Base-by-base conservation (phyloP, 2,329 filamentous ascomycete genomes). In the Colletotrichum liriopes region DNA sequence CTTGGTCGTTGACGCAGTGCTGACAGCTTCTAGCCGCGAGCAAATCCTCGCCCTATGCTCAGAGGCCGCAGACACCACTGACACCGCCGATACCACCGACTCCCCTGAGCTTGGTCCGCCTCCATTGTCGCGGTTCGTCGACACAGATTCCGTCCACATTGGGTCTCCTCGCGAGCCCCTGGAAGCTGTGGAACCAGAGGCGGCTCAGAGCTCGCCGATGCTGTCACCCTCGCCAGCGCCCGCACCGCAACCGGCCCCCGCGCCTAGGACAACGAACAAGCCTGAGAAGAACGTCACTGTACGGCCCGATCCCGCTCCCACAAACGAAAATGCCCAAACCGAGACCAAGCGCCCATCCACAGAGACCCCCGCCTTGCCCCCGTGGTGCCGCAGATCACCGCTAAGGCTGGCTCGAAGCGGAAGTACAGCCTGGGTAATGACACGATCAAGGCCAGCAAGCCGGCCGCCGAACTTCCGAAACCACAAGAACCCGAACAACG, bases 81-180 rank as follows among this genome's bases (percentile, higher is more conserved):
- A 85, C 61, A 84, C 85, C 43, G 37, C 51, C 59, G 67, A 73
- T n/a, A 67, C 71, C 55, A 85, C 85, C 55, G 89, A 92, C 51
- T 93, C 92, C 3, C 92, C 92, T 7, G 92, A 94, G 68, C 86
- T 94, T 55, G 92, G 92, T 0, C 88, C 90, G 5, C 90, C 90
- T 6, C 88, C 89, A 1, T 84, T 89, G 55, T 91, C 89, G 11
- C 85, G 87, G 68, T 89, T 87, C 74, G 85, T 90, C n/a, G 86
- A 90, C 45, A 85, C 87, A 64, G 87, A 90, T 61, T 85, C 86
- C 1, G 82, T 88, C 41, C 88, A 90, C 75, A 80, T 87, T 68
- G 86, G 89, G 74, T 85, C 89, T 6, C 86, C 88, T 1, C 80
- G 74, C 51, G 80, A 75, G 51, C 73, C 74, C 39, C 56, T 63